Evolutionary conservation across 176 grass and related monocot genomes (phyloP).

Genomic region (Avena sativa): DNA sequence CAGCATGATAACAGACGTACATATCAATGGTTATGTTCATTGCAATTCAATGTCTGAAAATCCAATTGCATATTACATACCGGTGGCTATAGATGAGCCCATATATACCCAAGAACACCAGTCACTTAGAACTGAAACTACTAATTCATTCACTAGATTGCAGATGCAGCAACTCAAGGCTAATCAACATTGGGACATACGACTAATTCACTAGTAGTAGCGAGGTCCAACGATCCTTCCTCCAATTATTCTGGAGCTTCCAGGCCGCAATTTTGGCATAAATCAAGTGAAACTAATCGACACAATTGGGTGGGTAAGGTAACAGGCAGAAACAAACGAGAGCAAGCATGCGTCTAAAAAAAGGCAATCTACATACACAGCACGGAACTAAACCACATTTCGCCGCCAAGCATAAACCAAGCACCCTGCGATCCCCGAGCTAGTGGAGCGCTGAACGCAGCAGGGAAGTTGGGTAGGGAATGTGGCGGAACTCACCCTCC

Average conservation of each 20-base stretch:
- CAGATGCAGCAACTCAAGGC: not conserved
- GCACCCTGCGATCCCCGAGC: not conserved
- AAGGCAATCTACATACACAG: not conserved
- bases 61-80: not conserved
- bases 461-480: not conserved
- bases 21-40: not conserved
- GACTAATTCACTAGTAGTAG: not conserved
- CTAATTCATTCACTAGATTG: not conserved
- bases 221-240: not conserved
- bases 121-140: not conserved
- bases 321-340: no score
- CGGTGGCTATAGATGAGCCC: not conserved
- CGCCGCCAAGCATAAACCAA: not conserved
- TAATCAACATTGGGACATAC: not conserved
- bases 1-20: not conserved
- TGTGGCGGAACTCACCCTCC: slow-evolving; percentile 58
- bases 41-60: slow-evolving; percentile 9
- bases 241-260: not conserved
- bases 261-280: not conserved
- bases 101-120: not conserved
- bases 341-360: not conserved
- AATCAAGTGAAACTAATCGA: not conserved
- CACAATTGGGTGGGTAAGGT: no score
- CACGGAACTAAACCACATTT: slow-evolving; percentile 14
- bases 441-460: not conserved